phyloP scores from a whole-genome alignment of 345 rosid species.

The Boechera divaricarpa region DNA sequence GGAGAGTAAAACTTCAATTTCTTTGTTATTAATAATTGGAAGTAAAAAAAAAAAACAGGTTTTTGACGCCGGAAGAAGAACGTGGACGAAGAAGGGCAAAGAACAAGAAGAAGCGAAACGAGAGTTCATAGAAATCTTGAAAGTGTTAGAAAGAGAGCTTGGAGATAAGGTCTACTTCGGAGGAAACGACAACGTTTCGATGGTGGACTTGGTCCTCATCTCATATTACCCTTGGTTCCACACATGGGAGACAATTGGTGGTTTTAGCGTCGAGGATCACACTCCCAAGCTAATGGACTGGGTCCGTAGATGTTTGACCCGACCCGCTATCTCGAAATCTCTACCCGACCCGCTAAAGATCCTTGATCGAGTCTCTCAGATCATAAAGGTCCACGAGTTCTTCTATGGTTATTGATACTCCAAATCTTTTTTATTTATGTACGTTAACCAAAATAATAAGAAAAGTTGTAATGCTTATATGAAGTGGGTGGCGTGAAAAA shows the following conservation, averaged over 20 bases:
- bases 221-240: slow-evolving; percentile 50
- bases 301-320: slow-evolving; percentile 38
- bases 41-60: slow-evolving; percentile 19
- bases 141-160: slow-evolving; percentile 41
- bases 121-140: slow-evolving; percentile 40
- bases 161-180: slow-evolving; percentile 46
- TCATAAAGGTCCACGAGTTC: slow-evolving; percentile 40
- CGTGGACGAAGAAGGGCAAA: slow-evolving; percentile 47
- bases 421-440: background rate
- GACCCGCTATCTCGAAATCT: slow-evolving; percentile 41
- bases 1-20: background rate
- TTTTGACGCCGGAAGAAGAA: slow-evolving; percentile 45
- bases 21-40: background rate
- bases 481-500: background rate
- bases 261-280: slow-evolving; percentile 38
- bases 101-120: slow-evolving; percentile 46
- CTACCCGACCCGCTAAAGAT: slow-evolving; percentile 42
- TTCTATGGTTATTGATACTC: slow-evolving; percentile 42
- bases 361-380: slow-evolving; percentile 41
- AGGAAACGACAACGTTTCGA: slow-evolving; percentile 40
- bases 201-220: slow-evolving; percentile 44
- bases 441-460: background rate
- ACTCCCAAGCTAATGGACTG: slow-evolving; percentile 42
- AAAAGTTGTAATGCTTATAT: background rate
- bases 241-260: slow-evolving; percentile 41